Percentiles rank a stretch among this genome's conserved stretches.
phyloP scores from a whole-genome alignment of 164 flowering plant species.

The Dillenia suffruticosa region DNA sequence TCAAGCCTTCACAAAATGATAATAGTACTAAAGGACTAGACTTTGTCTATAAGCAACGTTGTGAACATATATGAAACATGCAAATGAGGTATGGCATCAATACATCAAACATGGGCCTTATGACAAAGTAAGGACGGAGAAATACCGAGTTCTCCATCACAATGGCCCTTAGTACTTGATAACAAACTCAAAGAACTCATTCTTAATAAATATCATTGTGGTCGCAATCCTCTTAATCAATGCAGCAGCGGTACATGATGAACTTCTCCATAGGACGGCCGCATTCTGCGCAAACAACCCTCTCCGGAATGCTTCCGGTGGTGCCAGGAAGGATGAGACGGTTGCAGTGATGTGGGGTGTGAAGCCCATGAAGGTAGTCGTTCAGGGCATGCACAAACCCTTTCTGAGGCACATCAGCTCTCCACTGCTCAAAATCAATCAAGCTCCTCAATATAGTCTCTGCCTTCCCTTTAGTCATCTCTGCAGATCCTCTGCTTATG shows the following conservation, averaged over 20 bases:
- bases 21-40: too few species aligned
- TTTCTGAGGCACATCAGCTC: conserved; percentile 1
- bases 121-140: too few species aligned
- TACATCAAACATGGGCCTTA: too few species aligned
- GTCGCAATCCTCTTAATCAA: conserved; percentile 21
- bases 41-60: too few species aligned
- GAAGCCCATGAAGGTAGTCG: conserved; percentile 24
- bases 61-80: too few species aligned
- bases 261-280: conserved; percentile 56
- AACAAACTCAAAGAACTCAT: too few species aligned
- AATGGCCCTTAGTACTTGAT: too few species aligned
- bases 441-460: conserved; percentile 29
- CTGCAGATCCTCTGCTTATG: conserved; percentile 38
- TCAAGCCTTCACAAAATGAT: too few species aligned
- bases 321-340: conserved; percentile 52
- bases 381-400: conserved; percentile 51
- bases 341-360: conserved; percentile 59
- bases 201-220: too few species aligned
- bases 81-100: too few species aligned
- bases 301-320: conserved; percentile 42
- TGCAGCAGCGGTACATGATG: conserved; percentile 68
- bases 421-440: conserved; percentile 35
- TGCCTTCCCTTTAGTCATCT: conserved; percentile 47
- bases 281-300: conserved; percentile 59
- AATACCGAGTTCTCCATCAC: too few species aligned